Conservation (phyloP, 257 asterid genomes). For the Scutellaria minor region DNA sequence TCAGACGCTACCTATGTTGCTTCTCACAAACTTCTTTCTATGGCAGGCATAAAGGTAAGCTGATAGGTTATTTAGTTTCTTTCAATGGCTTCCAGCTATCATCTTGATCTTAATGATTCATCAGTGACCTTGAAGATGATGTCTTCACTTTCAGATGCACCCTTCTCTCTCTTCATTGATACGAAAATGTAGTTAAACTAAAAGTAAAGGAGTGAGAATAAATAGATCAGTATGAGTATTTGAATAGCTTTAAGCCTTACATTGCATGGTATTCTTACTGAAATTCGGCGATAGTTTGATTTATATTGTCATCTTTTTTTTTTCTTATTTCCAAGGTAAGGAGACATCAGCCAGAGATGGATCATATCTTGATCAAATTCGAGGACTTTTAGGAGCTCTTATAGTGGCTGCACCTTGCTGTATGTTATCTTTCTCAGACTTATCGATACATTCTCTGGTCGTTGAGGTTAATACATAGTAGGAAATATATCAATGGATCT, state of each 20-base stretch:
- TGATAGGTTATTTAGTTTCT: conserved; percentile 10
- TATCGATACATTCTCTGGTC: background rate
- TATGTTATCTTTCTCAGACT: background rate
- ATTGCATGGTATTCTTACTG: background rate
- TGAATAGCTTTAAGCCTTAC: background rate
- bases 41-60: conserved; percentile 90
- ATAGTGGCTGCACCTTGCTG: conserved; percentile 14
- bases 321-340: conserved; percentile 57
- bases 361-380: conserved; percentile 64
- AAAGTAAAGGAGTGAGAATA: too few relatives aligned
- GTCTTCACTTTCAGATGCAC: background rate
- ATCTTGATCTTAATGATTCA: conserved; percentile 28
- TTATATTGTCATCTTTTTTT: conserved; percentile 14
- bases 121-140: background rate
- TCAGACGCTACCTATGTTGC: conserved; percentile 70
- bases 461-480: too few relatives aligned
- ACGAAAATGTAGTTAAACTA: too few relatives aligned
- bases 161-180: background rate
- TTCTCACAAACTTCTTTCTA: conserved; percentile 75
- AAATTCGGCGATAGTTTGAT: background rate
- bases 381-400: conserved; percentile 50
- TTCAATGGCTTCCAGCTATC: conserved; percentile 1
- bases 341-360: conserved; percentile 81
- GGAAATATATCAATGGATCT: too few relatives aligned
- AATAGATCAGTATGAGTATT: too few relatives aligned